Percentiles rank a stretch among this genome's conserved stretches.
Evolutionary conservation across 768 basidiomycete genomes (phyloP).

Genomic region (Kwoniella dendrophila): DNA sequence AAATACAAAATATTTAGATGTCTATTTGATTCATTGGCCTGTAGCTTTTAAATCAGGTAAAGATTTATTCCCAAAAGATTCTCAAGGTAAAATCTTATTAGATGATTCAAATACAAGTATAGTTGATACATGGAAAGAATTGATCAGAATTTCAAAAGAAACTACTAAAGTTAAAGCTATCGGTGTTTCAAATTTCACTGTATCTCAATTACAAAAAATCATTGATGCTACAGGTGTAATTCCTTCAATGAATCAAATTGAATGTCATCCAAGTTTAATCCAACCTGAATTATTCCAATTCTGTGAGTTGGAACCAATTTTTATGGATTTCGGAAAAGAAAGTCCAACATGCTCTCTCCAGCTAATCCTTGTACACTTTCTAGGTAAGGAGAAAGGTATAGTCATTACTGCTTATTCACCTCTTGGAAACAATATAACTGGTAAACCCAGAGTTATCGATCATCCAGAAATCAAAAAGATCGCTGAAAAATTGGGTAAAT

Average conservation of each 20-base stretch:
- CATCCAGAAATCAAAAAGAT: constrained; percentile 66
- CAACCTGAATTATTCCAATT: constrained; percentile 37
- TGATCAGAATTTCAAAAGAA: constrained; percentile 69
- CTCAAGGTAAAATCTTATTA: constrained; percentile 17
- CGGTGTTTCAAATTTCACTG: constrained; percentile 55
- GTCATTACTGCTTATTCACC: constrained; percentile 49
- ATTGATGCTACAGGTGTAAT: constrained; percentile 71
- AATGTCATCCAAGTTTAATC: constrained; percentile 67
- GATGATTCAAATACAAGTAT: constrained; percentile 28
- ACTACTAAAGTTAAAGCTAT: constrained; percentile 74
- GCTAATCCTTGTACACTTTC: too few relatives aligned
- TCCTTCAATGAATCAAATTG: constrained; percentile 79
- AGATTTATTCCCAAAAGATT: constrained; percentile 24
- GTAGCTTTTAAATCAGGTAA: constrained; percentile 32
- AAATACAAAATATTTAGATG: constrained; percentile 72
- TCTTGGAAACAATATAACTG: constrained; percentile 46
- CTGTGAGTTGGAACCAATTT: constrained; percentile 17
- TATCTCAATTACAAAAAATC: constrained; percentile 61
- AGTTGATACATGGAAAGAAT: constrained; percentile 57
- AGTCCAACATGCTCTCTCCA: too few relatives aligned
- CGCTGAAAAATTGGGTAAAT: constrained; percentile 66
- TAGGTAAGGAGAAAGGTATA: constrained; percentile 47
- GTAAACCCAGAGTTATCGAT: constrained; percentile 70
- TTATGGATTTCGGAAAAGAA: too few relatives aligned
- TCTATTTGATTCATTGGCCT: constrained; percentile 61